A percentile compares a stretch with the other conserved stretches of the same genome.
phyloP scores from a whole-genome alignment of 108 stramenopile genomes.

The Fragilariopsis cylindrus region DNA sequence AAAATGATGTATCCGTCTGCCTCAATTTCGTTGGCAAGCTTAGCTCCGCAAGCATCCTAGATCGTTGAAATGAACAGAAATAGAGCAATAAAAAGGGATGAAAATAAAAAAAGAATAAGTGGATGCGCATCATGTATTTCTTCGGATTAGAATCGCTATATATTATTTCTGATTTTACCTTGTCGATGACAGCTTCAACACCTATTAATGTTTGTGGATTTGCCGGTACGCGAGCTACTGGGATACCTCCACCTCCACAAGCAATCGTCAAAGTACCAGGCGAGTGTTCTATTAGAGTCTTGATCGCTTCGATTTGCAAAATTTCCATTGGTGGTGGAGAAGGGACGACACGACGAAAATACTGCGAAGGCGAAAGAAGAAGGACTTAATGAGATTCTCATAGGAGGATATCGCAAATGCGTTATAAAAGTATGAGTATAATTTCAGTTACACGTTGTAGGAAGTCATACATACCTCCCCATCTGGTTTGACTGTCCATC shows the following conservation, averaged over 20 bases:
- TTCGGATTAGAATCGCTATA: neutral
- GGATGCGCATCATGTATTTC: neutral
- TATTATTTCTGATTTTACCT: neutral
- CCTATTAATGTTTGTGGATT: conserved; percentile 64
- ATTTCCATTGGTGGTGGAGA: conserved; percentile 78
- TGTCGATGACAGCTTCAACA: conserved; percentile 79
- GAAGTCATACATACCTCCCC: conserved; percentile 40
- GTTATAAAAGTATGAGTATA: neutral
- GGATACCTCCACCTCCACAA: conserved; percentile 82
- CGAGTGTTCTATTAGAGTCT: conserved; percentile 50
- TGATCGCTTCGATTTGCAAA: conserved; percentile 77
- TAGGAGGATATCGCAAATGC: neutral
- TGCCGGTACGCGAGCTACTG: conserved; percentile 70
- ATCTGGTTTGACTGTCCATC: conserved; percentile 80
- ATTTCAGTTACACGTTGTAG: too few relatives aligned
- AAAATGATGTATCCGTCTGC: conserved; percentile 84
- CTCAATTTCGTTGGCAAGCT: conserved; percentile 65
- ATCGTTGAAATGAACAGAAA: conserved; percentile 34
- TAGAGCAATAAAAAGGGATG: neutral
- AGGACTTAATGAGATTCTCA: neutral
- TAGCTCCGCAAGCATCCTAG: conserved; percentile 61
- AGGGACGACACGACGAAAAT: conserved; percentile 81
- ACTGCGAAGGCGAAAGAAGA: conserved; percentile 2
- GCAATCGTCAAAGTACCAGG: conserved; percentile 67
- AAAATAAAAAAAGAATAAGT: neutral